Percentiles rank a stretch among this genome's conserved stretches.
Evolutionary conservation across 139 green algal species (phyloP).

Genomic region (Cymbomonas tetramitiformis): DNA sequence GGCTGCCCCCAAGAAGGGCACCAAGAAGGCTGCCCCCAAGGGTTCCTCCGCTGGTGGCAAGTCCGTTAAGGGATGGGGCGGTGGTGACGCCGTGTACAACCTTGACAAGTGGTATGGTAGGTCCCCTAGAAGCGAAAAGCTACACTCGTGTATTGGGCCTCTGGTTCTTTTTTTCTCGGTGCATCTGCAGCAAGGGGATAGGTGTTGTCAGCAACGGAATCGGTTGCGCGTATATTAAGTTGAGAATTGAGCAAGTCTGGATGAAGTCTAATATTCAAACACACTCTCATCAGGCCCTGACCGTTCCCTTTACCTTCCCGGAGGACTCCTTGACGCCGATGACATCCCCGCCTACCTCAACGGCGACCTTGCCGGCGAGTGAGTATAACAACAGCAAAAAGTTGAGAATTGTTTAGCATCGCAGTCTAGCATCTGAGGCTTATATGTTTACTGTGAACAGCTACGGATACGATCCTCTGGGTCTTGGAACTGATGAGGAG

Average conservation of each 20-base stretch:
- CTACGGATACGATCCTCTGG: constrained; percentile 62
- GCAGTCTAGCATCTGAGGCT: too few relatives aligned
- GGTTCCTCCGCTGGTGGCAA: constrained; percentile 6
- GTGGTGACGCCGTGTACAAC: not conserved
- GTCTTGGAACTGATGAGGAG: constrained; percentile 41
- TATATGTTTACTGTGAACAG: too few relatives aligned
- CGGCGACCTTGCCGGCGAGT: constrained; percentile 74
- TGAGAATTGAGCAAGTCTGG: not conserved
- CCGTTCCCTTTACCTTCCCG: constrained; percentile 11
- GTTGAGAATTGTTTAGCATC: too few relatives aligned
- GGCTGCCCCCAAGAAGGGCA: not conserved
- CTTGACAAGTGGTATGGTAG: constrained; percentile 14
- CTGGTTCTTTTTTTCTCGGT: not conserved
- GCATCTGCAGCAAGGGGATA: not conserved
- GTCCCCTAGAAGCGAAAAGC: not conserved
- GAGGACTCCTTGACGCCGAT: constrained; percentile 35
- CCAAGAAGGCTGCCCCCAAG: not conserved
- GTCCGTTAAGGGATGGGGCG: too few relatives aligned
- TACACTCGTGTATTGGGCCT: not conserved
- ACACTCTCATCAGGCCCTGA: not conserved
- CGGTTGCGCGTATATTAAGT: not conserved
- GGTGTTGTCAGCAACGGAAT: not conserved
- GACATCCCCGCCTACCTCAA: constrained; percentile 62
- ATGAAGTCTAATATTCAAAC: not conserved
- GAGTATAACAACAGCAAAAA: too few relatives aligned